Base-by-base conservation (phyloP, 257 asterid species). In the Euphrasia confusa region DNA sequence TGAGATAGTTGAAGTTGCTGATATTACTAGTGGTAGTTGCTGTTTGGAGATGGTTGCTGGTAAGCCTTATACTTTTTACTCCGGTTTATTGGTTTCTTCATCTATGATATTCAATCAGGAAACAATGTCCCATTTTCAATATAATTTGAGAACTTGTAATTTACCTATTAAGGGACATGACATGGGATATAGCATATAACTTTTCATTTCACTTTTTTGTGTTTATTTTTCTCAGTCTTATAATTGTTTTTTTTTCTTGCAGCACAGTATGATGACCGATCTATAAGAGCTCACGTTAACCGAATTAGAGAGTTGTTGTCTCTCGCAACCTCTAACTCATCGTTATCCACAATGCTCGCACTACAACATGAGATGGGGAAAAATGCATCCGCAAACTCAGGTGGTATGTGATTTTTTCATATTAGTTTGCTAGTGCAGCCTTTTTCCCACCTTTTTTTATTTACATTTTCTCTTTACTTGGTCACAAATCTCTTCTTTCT, bases 241-340 rank as follows among this genome's bases (percentile, higher is more conserved):
- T 60, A 75, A 58, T 73, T 68, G 26, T 63, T 64, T 37, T 63
- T 64, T 61, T 68, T 48, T 47, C 63, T 69, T 86, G 83, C 90
- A 89, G 99, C 97, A 54, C 64, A 77, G 64, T 89, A 93, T 72
- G 99, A 93, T 85, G 99, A 93, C 75, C 83, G 97, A 72, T 87
- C 99, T 66, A 82, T 93, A 68, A 84, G 97, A 74, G 95, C 95
- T 70, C 96, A 93, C 75, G 82, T 93, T 74, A 85, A 80, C 68
- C 95, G 95, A 44, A 85, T 94, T 24, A 81, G 96, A 71, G 96
- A 89, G 75, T 78, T 89, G 72, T 81, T 89, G 76, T 89, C 97
- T 64, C 94, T 82, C 66, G 76, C 89, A 60, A 73, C 96, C 5
- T 60, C 85, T 79, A 96, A 85, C 69, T 85, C 97, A 58, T 93